Base-by-base conservation (phyloP, 202 grass and related monocot genomes). In the Brachypodium distachyon region DNA sequence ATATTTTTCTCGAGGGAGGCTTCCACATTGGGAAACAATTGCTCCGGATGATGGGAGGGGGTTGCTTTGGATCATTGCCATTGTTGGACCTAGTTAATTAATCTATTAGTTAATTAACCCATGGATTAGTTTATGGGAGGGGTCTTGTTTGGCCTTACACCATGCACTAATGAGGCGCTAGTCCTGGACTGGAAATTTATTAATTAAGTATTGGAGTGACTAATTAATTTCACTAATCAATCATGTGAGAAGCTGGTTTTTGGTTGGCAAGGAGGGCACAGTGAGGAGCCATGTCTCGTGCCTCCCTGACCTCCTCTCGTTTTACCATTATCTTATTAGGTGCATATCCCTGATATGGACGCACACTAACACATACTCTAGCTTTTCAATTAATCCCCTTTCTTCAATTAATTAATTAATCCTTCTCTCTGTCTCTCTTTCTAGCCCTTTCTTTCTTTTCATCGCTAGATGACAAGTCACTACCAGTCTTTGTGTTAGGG, bases 1-100 rank as follows among this genome's bases (percentile, higher is more conserved):
- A 64, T 80, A 18, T 46, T 23, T 57, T 12, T 16, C 14, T 53
- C 8, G 47, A 48, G 33, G 19, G 23, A 51, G 57, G 48, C 63
- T 76, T 88, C 86, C 81, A 18, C 76, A 84, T 84, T 84, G 70
- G 63, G 86, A 65, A 81, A 76, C 61, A 38, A 47, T 70, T 34
- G 71, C 2, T 81, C 38, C 21, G 60, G 75, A 80, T 48, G 78
- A 67, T 47, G 18, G 18, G 85, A 51, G 38, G 37, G 47, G 28
- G 54, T 70, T 84, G 46, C 62, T 61, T 78, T 80, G 76, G 81
- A 80, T 84, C 62, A 82, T 80, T 80, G 48, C 81, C 55, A 71
- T 80, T 70, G 62, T 70, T 34, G 80, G 76, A 17, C n/a, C 14
- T 44, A 51, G 33, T 28, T 54, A 67, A 3, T 67, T 67, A 43